phyloP scores from a whole-genome alignment of 305 asterid genomes.

The Rubia tinctorum region DNA sequence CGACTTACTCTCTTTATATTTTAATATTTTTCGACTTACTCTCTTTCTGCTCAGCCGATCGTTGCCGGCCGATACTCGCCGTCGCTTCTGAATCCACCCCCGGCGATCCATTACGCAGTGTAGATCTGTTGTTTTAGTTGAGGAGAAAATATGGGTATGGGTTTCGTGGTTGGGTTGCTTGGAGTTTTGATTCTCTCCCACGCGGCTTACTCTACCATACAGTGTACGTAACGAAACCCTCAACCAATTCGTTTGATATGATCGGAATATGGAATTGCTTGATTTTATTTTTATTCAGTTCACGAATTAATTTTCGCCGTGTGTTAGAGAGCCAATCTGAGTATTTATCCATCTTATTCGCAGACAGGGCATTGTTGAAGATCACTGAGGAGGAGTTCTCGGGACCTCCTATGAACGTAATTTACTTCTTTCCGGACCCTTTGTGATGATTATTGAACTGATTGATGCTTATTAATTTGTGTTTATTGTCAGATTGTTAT shows the following conservation, averaged over 20 bases:
- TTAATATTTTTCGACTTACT: not conserved
- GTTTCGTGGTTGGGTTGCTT: conserved; percentile 58
- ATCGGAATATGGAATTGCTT: not conserved
- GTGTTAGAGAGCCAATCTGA: conserved; percentile 10
- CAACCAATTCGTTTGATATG: not conserved
- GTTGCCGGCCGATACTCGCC: not conserved
- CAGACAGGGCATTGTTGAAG: conserved; percentile 76
- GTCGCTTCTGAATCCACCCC: conserved; percentile 1
- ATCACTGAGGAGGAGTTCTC: conserved; percentile 76
- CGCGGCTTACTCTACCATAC: conserved; percentile 81
- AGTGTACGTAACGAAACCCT: conserved; percentile 33
- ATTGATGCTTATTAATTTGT: not conserved
- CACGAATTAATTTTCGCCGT: not conserved
- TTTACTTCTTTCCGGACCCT: not conserved
- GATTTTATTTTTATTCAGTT: not conserved
- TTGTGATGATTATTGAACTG: not conserved
- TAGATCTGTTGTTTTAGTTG: conserved; percentile 19
- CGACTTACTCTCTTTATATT: not conserved
- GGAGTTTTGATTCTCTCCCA: conserved; percentile 67
- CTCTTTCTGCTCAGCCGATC: not conserved
- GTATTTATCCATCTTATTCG: conserved; percentile 3
- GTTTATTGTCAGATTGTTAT: not conserved
- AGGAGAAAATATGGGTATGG: conserved; percentile 40
- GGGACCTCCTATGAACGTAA: conserved; percentile 73
- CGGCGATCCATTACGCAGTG: not conserved